A percentile compares a stretch with the other conserved stretches of the same genome.
These are phyloP conservation scores for Pterula multifida DNA, from an alignment of 1,284 basidiomycete species.

Conservation along the genomic window DNA sequence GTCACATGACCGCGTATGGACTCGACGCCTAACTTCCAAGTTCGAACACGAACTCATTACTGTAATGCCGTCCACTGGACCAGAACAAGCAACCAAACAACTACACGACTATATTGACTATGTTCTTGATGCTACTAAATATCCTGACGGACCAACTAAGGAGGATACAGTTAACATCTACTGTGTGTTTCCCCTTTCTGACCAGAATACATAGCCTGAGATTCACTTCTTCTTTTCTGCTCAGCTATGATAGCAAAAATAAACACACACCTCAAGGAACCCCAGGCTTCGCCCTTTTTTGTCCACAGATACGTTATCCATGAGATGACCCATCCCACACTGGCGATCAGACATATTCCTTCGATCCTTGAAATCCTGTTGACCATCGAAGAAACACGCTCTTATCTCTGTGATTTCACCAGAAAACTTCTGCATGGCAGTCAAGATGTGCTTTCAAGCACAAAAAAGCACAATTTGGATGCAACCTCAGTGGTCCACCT, in stretches of 20 bases:
- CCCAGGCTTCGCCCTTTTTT: not conserved
- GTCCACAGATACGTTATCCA: not conserved
- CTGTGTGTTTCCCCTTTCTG: not conserved
- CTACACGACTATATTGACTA: not conserved
- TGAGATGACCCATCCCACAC: not conserved
- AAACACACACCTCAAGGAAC: not conserved
- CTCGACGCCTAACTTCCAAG: too few species aligned
- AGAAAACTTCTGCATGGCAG: not conserved
- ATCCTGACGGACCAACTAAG: not conserved
- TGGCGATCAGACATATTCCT: not conserved
- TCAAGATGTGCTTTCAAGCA: not conserved
- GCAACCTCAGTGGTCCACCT: not conserved
- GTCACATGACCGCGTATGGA: too few species aligned
- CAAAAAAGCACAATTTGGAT: not conserved
- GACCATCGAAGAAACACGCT: not conserved
- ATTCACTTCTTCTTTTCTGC: too few species aligned
- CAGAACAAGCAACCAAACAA: not conserved
- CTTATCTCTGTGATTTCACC: not conserved
- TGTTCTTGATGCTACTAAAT: not conserved
- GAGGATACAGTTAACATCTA: not conserved
- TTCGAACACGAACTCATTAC: not conserved
- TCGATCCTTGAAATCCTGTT: not conserved
- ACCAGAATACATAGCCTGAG: not conserved
- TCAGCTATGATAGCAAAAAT: not conserved
- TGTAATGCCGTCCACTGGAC: not conserved